These are phyloP conservation scores for Ceraceosorus bombacis DNA, from an alignment of 1,284 basidiomycete species.

Conservation along the genomic window DNA sequence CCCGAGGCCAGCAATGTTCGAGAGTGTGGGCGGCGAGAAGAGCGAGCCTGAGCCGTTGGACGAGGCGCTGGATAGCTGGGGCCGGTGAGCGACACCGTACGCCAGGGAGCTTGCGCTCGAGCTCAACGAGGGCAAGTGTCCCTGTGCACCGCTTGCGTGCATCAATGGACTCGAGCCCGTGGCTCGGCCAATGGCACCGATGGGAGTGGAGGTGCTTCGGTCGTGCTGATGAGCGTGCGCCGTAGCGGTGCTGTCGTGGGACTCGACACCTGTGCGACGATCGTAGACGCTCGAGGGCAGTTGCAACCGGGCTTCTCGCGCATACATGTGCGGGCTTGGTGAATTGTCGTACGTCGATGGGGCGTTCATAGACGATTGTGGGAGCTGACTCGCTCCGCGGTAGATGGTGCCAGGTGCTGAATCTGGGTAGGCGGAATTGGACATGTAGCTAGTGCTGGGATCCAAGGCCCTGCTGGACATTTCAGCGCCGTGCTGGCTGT, in stretches of 20 bases:
- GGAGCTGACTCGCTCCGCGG: neutral
- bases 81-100: conserved; percentile 17
- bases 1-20: conserved; percentile 12
- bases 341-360: conserved; percentile 2
- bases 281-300: neutral
- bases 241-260: neutral
- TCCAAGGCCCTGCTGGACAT: no score
- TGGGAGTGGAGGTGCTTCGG: neutral
- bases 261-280: neutral
- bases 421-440: neutral
- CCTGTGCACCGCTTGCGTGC: conserved; percentile 1
- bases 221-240: conserved; percentile 2
- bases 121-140: neutral
- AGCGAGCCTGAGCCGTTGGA: conserved; percentile 16
- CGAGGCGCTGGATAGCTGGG: conserved; percentile 16
- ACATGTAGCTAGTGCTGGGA: conserved; percentile 5
- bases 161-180: neutral
- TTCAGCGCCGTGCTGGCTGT: neutral
- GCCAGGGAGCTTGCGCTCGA: neutral
- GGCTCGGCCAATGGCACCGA: neutral
- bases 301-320: neutral
- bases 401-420: conserved; percentile 1
- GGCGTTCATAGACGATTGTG: neutral
- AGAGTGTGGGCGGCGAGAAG: conserved; percentile 23
- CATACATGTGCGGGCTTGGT: conserved; percentile 1